A percentile compares a stretch with the other conserved stretches of the same genome.
Conservation (phyloP, 1,284 basidiomycete genomes). For the Caloboletus inedulis region DNA sequence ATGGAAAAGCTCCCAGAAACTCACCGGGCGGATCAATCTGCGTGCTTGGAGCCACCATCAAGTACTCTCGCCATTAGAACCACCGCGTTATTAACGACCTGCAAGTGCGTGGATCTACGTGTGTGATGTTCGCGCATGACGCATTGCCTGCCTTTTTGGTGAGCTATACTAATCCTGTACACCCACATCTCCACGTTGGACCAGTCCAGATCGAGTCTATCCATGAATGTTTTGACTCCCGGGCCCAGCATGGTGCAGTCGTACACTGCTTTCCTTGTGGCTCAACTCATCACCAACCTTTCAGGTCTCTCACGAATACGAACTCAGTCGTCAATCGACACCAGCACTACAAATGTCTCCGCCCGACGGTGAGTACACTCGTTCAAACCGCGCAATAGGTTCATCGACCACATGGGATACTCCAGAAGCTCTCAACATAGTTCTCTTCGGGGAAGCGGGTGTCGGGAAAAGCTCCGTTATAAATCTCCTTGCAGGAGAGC, state of each 20-base stretch:
- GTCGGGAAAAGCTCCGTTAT: conserved; percentile 35
- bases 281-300: conserved; percentile 4
- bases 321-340: neutral
- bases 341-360: conserved; percentile 17
- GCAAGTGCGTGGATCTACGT: conserved; percentile 9
- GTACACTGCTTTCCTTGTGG: conserved; percentile 9
- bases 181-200: conserved; percentile 13
- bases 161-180: conserved; percentile 14
- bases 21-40: conserved; percentile 1
- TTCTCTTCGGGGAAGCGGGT: conserved; percentile 32
- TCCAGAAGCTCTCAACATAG: conserved; percentile 20
- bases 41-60: neutral
- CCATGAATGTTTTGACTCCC: conserved; percentile 1
- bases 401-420: neutral
- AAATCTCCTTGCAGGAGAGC: conserved; percentile 29
- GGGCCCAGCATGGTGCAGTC: conserved; percentile 2
- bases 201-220: conserved; percentile 12
- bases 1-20: neutral
- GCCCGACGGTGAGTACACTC: conserved; percentile 15
- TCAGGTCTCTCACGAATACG: conserved; percentile 10
- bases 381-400: neutral
- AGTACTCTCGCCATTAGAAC: conserved; percentile 2
- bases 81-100: conserved; percentile 1
- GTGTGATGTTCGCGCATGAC: conserved; percentile 14
- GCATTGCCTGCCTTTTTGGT: conserved; percentile 8